A percentile compares a stretch with the other conserved stretches of the same genome.
These are phyloP conservation scores for Cystobasidiopsis lactophilus DNA, from an alignment of 768 basidiomycete species.

Conservation along the genomic window DNA sequence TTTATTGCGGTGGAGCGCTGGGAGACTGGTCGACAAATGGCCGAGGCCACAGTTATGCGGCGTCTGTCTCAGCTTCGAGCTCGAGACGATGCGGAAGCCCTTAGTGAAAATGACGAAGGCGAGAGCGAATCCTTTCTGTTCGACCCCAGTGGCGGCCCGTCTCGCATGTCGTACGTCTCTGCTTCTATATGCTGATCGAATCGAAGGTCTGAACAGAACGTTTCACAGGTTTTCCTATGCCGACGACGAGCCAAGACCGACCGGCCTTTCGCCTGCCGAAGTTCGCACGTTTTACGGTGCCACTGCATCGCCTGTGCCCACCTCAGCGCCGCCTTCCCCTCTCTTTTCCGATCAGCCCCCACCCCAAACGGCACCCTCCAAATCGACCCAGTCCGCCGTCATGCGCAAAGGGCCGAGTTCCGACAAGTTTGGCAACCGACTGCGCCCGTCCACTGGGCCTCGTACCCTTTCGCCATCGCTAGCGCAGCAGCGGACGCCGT, in stretches of 20 bases:
- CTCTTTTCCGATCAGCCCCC: neutral
- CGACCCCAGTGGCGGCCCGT: no score
- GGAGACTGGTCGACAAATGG: conserved; percentile 8
- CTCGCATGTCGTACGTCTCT: conserved; percentile 15
- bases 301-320: neutral
- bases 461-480: neutral
- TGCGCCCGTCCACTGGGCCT: conserved; percentile 2
- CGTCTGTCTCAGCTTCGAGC: neutral
- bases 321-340: neutral
- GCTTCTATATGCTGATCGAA: no score
- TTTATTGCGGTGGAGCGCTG: conserved; percentile 17
- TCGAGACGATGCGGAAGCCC: neutral
- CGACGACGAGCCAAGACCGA: conserved; percentile 12
- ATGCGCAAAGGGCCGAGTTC: neutral
- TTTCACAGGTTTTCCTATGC: conserved; percentile 16
- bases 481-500: neutral
- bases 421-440: conserved; percentile 13
- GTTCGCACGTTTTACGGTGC: neutral
- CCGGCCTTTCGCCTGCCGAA: conserved; percentile 1
- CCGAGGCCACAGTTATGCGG: neutral
- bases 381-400: conserved; percentile 4
- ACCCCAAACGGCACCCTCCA: neutral
- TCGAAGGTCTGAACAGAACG: neutral
- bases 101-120: neutral
- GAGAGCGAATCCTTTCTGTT: no score